Evolutionary conservation across 2,329 filamentous ascomycete species (phyloP).

Genomic region (Exophiala xenobiotica): DNA sequence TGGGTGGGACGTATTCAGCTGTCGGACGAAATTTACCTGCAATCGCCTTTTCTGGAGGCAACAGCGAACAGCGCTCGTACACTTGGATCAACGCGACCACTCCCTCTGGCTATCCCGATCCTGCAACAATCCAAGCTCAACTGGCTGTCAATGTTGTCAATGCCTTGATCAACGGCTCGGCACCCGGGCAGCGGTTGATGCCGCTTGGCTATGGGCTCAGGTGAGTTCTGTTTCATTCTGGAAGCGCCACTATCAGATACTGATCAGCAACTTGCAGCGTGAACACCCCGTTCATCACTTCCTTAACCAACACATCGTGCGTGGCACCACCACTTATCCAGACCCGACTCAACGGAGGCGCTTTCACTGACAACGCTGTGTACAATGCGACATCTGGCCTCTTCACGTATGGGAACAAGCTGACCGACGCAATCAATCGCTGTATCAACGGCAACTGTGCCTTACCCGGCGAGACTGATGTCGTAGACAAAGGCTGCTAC

Average conservation of each 20-base stretch:
- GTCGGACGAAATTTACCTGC: constrained; percentile 52
- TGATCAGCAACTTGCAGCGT: constrained; percentile 36
- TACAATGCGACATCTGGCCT: constrained; percentile 45
- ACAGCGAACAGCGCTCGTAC: constrained; percentile 44
- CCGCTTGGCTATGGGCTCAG: constrained; percentile 53
- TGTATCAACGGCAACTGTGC: constrained; percentile 55
- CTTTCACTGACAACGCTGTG: constrained; percentile 48
- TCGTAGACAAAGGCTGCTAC: constrained; percentile 46
- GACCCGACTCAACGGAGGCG: constrained; percentile 51
- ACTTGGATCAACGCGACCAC: constrained; percentile 44
- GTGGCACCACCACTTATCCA: constrained; percentile 47
- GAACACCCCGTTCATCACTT: constrained; percentile 50
- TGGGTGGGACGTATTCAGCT: constrained; percentile 49
- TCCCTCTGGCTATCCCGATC: constrained; percentile 37
- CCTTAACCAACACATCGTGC: constrained; percentile 40
- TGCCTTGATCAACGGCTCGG: constrained; percentile 43
- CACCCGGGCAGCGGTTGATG: constrained; percentile 35
- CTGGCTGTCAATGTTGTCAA: constrained; percentile 47
- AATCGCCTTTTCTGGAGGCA: constrained; percentile 50
- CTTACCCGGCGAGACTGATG: constrained; percentile 52
- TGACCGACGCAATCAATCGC: constrained; percentile 45
- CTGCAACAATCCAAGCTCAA: constrained; percentile 46
- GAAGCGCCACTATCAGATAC: neutral
- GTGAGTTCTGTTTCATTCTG: constrained; percentile 3
- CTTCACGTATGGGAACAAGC: constrained; percentile 45